phyloP scores from a whole-genome alignment of 768 basidiomycete genomes.

The Lactarius hatsudake region DNA sequence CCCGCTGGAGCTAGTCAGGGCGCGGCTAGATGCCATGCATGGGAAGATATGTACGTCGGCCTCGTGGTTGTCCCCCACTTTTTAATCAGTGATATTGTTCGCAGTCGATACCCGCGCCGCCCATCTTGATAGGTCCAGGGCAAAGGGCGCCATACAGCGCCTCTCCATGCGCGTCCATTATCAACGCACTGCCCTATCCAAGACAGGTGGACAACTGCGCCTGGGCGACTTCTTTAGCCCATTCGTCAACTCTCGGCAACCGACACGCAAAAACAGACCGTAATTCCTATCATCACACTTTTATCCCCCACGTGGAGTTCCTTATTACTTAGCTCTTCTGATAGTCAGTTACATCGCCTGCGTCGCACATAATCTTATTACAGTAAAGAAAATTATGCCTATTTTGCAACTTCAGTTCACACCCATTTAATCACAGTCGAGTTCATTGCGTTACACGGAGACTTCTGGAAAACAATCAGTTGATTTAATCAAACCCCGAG shows the following conservation, averaged over 20 bases:
- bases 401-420: background rate
- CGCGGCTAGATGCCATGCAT: slow-evolving; percentile 51
- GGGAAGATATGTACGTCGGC: slow-evolving; percentile 55
- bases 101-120: slow-evolving; percentile 72
- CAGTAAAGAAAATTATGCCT: background rate
- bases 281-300: background rate
- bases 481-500: background rate
- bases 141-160: slow-evolving; percentile 66
- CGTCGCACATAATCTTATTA: slow-evolving; percentile 1
- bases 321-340: slow-evolving; percentile 28
- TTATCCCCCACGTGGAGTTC: background rate
- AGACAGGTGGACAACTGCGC: slow-evolving; percentile 24
- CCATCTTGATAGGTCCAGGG: slow-evolving; percentile 71
- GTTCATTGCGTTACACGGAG: background rate
- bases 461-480: background rate
- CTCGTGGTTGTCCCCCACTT: background rate
- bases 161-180: slow-evolving; percentile 62
- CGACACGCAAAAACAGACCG: slow-evolving; percentile 9
- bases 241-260: slow-evolving; percentile 11
- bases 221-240: slow-evolving; percentile 20
- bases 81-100: background rate
- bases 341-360: background rate
- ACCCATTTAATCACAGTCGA: background rate
- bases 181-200: slow-evolving; percentile 44
- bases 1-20: slow-evolving; percentile 49